Evolutionary conservation across 129 eudicot species (phyloP).

Genomic region (Dittrichia graveolens): DNA sequence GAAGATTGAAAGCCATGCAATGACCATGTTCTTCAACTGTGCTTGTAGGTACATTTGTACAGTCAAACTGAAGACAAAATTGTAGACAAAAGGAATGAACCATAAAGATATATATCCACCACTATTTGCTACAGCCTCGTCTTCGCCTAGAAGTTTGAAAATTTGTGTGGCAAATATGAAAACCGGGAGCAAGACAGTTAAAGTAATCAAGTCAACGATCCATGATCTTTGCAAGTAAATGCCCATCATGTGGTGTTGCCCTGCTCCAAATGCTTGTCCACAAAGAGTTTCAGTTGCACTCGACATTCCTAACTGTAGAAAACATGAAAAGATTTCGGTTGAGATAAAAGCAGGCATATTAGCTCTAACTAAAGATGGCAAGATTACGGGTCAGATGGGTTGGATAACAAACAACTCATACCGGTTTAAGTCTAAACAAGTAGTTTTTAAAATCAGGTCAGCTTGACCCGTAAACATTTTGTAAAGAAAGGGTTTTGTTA

Average conservation of each 20-base stretch:
- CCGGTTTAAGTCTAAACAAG: not conserved
- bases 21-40: constrained; percentile 63
- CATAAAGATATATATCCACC: constrained; percentile 56
- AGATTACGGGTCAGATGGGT: not conserved
- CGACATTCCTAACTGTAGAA: constrained; percentile 70
- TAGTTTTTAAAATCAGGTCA: not conserved
- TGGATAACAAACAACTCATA: not conserved
- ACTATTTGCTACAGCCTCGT: constrained; percentile 45
- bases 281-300: constrained; percentile 83
- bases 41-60: constrained; percentile 78
- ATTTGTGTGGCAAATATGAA: constrained; percentile 55
- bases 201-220: constrained; percentile 59
- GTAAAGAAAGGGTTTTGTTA: too few species aligned
- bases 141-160: constrained; percentile 58
- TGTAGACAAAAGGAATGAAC: constrained; percentile 73
- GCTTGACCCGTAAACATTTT: too few species aligned
- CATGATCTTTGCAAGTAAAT: constrained; percentile 76
- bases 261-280: constrained; percentile 80
- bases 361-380: not conserved
- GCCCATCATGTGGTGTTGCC: constrained; percentile 79
- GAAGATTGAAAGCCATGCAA: constrained; percentile 55
- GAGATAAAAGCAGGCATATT: not conserved
- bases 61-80: constrained; percentile 61
- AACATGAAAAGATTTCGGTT: not conserved
- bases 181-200: constrained; percentile 58